Percentiles rank a stretch among this genome's conserved stretches.
phyloP scores from a whole-genome alignment of 1,139 yeast genomes.

The Yamadazyma spencermartinsiae region DNA sequence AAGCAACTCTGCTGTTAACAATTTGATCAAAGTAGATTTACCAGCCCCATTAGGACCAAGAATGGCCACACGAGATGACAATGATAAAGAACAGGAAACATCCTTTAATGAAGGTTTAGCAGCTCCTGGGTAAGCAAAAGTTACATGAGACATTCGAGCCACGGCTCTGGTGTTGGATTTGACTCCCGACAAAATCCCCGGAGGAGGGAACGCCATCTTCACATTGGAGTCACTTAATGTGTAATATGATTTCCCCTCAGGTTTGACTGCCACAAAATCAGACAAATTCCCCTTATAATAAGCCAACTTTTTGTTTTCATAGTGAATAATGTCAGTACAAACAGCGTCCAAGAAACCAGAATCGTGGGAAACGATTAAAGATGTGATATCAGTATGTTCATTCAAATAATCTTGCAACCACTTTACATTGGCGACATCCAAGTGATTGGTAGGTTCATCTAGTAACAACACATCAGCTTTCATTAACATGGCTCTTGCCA shows the following conservation, averaged over 20 bases:
- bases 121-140: slow-evolving; percentile 89
- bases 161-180: slow-evolving; percentile 94
- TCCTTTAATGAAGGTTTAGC: slow-evolving; percentile 74
- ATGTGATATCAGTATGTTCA: slow-evolving; percentile 82
- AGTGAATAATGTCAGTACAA: slow-evolving; percentile 95
- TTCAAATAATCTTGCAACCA: slow-evolving; percentile 91
- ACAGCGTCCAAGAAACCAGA: slow-evolving; percentile 95
- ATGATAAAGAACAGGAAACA: slow-evolving; percentile 84
- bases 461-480: slow-evolving; percentile 91
- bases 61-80: slow-evolving; percentile 94
- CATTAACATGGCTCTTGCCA: slow-evolving; percentile 98
- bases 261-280: slow-evolving; percentile 86
- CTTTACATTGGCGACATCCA: slow-evolving; percentile 90
- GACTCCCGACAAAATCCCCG: slow-evolving; percentile 95
- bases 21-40: slow-evolving; percentile 90
- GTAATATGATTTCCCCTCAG: slow-evolving; percentile 95
- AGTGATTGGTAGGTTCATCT: slow-evolving; percentile 98
- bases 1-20: slow-evolving; percentile 86
- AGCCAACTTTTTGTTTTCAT: slow-evolving; percentile 91
- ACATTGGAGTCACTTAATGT: slow-evolving; percentile 93
- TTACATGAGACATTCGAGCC: slow-evolving; percentile 84
- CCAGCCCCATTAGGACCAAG: slow-evolving; percentile 99
- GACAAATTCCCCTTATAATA: slow-evolving; percentile 96
- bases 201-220: slow-evolving; percentile 98
- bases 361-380: slow-evolving; percentile 95